Base-by-base conservation (phyloP, 2,329 filamentous ascomycete genomes). In the Claviceps digitariae region DNA sequence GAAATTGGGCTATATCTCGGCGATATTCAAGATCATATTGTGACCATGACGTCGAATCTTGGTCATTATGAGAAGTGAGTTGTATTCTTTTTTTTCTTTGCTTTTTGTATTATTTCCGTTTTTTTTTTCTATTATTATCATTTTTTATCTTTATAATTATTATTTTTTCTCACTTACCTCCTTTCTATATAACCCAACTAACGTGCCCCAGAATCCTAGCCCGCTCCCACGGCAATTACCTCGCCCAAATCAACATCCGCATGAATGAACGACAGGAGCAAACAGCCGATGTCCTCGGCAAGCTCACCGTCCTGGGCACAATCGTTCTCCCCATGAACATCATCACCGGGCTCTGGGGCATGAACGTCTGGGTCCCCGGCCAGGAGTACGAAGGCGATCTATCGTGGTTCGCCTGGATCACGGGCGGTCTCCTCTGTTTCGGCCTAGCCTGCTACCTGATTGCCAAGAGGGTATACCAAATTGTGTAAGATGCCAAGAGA, bases 301-400 rank as follows among this genome's bases (percentile, higher is more conserved):
- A 93, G 68, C 78, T 98, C 56, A 97, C 93, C 0, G 93, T 98
- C 1, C 76, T 98, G 1, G 93, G 93, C 58, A 98, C 93, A 6
- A 97, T 98, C 60, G 91, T 98, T 3, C 74, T 98, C 54, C 93
- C 93, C 12, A 95, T 98, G 90, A 98, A 98, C 67, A 95, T 98
- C 65, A 91, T 98, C 63, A 97, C 93, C 2, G 93, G 93, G 60
- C 82, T 97, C 62, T 98, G 91, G 90, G 93, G 91, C 51, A 97
- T 97, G 91, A 98, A 98, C 74, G 87, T 91, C 38, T 89, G 88
- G 75, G 93, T 98, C 0, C 93, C 93, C 0, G 93, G 93, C 1
- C 91, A 97, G 67, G 85, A 91, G 47, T 73, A 83, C 55, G 89
- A 94, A 58, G 77, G 76, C 17, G 86, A 86, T 61, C 70, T 91